Conservation (phyloP, 495 filamentous ascomycete genomes). For the Talaromyces liani region DNA sequence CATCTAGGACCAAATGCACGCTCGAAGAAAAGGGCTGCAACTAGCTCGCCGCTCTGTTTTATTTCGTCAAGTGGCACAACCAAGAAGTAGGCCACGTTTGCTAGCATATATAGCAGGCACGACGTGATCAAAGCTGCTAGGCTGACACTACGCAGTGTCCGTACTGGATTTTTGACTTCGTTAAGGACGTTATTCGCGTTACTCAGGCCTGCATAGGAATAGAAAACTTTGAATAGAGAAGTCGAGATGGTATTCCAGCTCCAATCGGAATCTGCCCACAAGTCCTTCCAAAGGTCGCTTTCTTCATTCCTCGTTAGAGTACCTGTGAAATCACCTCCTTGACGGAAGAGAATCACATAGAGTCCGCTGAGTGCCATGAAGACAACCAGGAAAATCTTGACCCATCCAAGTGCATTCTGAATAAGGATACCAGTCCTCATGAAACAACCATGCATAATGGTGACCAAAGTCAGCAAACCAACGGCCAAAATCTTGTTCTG, state of each 20-base stretch:
- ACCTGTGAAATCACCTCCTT: not conserved
- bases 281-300: constrained; percentile 20
- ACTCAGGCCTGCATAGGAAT: constrained; percentile 59
- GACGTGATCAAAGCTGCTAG: constrained; percentile 54
- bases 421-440: constrained; percentile 31
- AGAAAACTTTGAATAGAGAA: constrained; percentile 65
- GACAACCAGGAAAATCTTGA: constrained; percentile 39
- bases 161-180: constrained; percentile 63
- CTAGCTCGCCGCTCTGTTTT: constrained; percentile 57
- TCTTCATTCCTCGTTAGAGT: not conserved
- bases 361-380: constrained; percentile 38
- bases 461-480: constrained; percentile 27
- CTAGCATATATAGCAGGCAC: constrained; percentile 55
- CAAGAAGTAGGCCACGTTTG: constrained; percentile 65
- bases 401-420: constrained; percentile 40
- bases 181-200: constrained; percentile 74
- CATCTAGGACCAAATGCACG: constrained; percentile 52
- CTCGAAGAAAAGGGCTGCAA: constrained; percentile 63
- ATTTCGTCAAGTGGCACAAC: constrained; percentile 63
- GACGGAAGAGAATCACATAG: constrained; percentile 30
- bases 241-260: constrained; percentile 48
- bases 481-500: constrained; percentile 30
- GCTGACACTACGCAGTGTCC: constrained; percentile 58
- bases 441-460: constrained; percentile 32
- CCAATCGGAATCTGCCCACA: constrained; percentile 40